phyloP scores from a whole-genome alignment of 106 monocot genomes.

The Chionographis japonica region DNA sequence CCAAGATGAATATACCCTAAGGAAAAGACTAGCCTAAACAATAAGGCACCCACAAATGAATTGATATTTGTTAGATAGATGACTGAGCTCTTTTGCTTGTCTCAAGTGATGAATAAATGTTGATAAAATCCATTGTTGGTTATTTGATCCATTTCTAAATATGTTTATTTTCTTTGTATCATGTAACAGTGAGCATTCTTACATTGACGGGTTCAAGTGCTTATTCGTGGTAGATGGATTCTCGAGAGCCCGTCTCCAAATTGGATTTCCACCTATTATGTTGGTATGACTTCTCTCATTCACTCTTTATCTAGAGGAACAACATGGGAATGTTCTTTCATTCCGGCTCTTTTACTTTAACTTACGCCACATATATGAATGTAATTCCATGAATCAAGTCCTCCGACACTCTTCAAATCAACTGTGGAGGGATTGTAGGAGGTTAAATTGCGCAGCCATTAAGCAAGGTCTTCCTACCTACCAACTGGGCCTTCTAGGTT shows the following conservation, averaged over 20 bases:
- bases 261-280: constrained; percentile 41
- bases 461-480: too few species aligned
- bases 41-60: too few species aligned
- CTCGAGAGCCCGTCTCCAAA: constrained; percentile 20
- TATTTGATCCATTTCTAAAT: background rate
- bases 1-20: too few species aligned
- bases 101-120: background rate
- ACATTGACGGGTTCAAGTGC: constrained; percentile 53
- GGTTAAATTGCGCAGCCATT: too few species aligned
- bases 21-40: too few species aligned
- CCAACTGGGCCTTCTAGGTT: too few species aligned
- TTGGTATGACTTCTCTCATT: constrained; percentile 30
- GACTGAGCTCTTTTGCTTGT: background rate
- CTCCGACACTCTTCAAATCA: too few species aligned
- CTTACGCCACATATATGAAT: too few species aligned
- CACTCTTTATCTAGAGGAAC: background rate
- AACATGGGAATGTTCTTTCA: background rate
- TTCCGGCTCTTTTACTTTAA: too few species aligned
- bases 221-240: constrained; percentile 60
- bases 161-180: background rate
- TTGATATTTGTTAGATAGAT: background rate
- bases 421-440: too few species aligned
- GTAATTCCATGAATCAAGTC: too few species aligned
- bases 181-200: constrained; percentile 41
- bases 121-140: too few species aligned